Evolutionary conservation across 2,329 filamentous ascomycete genomes (phyloP), one percentile per base, ranked within the genome.

Genomic region (Cyclaneusma minus): DNA sequence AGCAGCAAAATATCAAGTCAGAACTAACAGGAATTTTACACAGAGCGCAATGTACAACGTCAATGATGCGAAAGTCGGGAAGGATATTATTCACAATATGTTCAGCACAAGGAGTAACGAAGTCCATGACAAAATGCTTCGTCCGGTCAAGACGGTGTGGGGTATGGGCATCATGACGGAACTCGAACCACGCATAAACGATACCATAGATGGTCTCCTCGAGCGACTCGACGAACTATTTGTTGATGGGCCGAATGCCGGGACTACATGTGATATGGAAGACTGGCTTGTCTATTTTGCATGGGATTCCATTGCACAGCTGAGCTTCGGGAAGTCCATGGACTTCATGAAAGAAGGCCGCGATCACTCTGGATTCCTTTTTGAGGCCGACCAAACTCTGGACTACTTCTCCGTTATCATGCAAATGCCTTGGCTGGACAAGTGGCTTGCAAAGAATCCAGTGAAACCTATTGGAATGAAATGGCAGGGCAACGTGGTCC

Each of bases 251-350:
- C 15, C 31, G 1, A 42, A 45, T 15, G 21, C 30, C 4, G 35
- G 32, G 3, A 41, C 45, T 29, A 33, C 34, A 1, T 54, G 48
- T 27, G 40, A 55, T 11, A 39, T 61, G 7, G 53, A 50, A 4
- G 38, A 54, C 19, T 62, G 56, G 55, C 36, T 58, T 7, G 18
- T 40, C 7, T 59, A 32, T 21, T 54, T 48, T 31, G 42, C 51
- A 6, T 55, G 49, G 37, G 52, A 57, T 33, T 46, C 54, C 2
- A 47, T 57, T 32, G 46, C 47, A 9, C 41, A 51, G 24, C 25
- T 57, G n/a, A 50, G 47, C n/a, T 56, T 54, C 23, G 45, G 48
- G 10, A 43, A 39, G 5, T 44, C 47, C 22, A 53, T 55, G 34
- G 51, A 53, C 4, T 55, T 54, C 33, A 34, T 56, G 14, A 36